Conservation (phyloP, 768 basidiomycete genomes). For the Cyclocybe cylindracea region DNA sequence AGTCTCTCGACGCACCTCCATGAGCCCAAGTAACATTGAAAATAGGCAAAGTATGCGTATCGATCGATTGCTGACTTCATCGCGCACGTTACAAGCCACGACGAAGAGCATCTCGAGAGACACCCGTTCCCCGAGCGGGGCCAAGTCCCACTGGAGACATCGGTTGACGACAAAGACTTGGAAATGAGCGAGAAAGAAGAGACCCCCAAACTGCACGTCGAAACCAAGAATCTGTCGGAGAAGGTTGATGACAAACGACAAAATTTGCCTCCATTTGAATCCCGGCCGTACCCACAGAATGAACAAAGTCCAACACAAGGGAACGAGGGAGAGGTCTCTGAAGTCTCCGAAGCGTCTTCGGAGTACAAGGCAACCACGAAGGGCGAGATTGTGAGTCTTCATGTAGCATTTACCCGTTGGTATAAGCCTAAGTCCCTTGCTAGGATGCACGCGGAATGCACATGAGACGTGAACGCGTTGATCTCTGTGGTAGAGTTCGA, state of each 20-base stretch:
- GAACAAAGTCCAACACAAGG: too few species aligned
- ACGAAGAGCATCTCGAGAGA: conserved; percentile 33
- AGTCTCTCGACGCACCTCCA: conserved; percentile 15
- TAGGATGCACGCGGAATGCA: conserved; percentile 27
- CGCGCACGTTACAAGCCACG: conserved; percentile 48
- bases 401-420: too few species aligned
- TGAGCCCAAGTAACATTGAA: background rate
- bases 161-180: conserved; percentile 2
- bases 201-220: background rate
- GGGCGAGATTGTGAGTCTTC: too few species aligned
- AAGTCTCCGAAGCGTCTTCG: too few species aligned
- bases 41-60: conserved; percentile 61
- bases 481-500: conserved; percentile 57
- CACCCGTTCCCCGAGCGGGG: conserved; percentile 51
- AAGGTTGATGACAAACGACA: too few species aligned
- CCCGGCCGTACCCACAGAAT: too few species aligned
- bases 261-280: too few species aligned
- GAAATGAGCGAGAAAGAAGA: background rate
- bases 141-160: conserved; percentile 18
- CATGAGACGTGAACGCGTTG: conserved; percentile 77
- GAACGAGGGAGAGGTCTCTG: too few species aligned
- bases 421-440: background rate
- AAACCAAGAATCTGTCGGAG: too few species aligned
- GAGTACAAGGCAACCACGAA: too few species aligned
- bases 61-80: conserved; percentile 58